These are phyloP conservation scores for Astrothelium macrocarpum DNA, from an alignment of 495 filamentous ascomycete genomes.

Conservation along the genomic window DNA sequence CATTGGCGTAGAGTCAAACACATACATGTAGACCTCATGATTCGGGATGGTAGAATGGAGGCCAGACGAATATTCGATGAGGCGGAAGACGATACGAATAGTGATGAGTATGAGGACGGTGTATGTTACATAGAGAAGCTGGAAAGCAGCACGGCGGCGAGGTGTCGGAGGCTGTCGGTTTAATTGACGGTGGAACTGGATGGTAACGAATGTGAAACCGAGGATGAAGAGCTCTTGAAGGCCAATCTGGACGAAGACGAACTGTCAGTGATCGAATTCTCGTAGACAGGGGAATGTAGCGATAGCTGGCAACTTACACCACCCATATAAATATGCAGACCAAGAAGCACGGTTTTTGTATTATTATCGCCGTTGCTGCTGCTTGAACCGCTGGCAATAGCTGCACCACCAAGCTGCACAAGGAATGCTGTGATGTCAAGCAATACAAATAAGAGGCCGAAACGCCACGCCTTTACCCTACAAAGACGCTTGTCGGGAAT, in stretches of 20 bases:
- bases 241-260: not conserved
- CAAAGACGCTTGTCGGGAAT: conserved; percentile 9
- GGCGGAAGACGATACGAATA: conserved; percentile 17
- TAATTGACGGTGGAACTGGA: conserved; percentile 13
- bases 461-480: conserved; percentile 13
- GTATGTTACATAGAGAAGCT: conserved; percentile 14
- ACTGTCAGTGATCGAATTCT: not conserved
- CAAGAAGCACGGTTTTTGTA: conserved; percentile 5
- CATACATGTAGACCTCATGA: conserved; percentile 17
- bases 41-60: conserved; percentile 7
- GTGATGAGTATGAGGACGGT: conserved; percentile 16
- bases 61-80: conserved; percentile 17
- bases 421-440: conserved; percentile 16
- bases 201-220: conserved; percentile 12
- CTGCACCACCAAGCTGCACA: conserved; percentile 13
- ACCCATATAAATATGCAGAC: conserved; percentile 18
- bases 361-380: not conserved
- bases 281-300: not conserved
- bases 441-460: conserved; percentile 16
- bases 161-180: not conserved
- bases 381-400: conserved; percentile 10
- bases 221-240: conserved; percentile 18
- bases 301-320: conserved; percentile 2
- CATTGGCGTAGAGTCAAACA: conserved; percentile 16
- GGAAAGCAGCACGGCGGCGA: not conserved